Evolutionary conservation across 2,329 filamentous ascomycete species (phyloP), one percentile per base, ranked within the genome.

Genomic region (Curvularia lunata): DNA sequence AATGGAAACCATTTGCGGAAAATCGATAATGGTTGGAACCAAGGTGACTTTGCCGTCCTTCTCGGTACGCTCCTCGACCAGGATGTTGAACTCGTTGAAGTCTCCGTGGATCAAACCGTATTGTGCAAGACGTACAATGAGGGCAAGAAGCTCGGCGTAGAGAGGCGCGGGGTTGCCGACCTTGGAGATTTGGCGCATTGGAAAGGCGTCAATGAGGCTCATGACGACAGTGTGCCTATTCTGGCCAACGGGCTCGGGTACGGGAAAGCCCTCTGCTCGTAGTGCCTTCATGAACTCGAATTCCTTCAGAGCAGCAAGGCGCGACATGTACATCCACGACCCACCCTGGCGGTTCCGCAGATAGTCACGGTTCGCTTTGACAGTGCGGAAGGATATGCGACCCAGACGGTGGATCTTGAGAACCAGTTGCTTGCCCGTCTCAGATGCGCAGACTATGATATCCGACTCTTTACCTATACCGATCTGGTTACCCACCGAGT

Each of bases 81-180:
- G 82, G 63, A 99, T 94, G 76, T 99, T 99, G 84, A 99, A 99
- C 77, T 99, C 96, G 81, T 99, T 99, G 81, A 96, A 99, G 75
- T 99, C 95, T 61, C 95, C 95, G 74, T 99, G 95, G 61, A 99
- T 99, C 47, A 99, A 81, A 6, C 95, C 95, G 66, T 93, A 88
- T 61, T 87, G 87, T 5, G 95, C 94, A 40, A 99, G 83, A 27
- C 88, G 86, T 42, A 99, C 81, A 54, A 99, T 92, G 67, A 97
- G 85, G 41, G 87, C 84, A 71, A 99, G 96, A 32, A 99, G 82
- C 59, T 98, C 92, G n/a, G 88, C 88, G 74, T 99, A 99, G 5
- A 99, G 83, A n/a, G 80, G 80, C 2, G 92, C 91, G 0, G 94
- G 92, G 66, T 97, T 86, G 30, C 92, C 90, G 1, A 99, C 89